phyloP scores from a whole-genome alignment of 1,284 basidiomycete species.

The Pholiota adiposa region DNA sequence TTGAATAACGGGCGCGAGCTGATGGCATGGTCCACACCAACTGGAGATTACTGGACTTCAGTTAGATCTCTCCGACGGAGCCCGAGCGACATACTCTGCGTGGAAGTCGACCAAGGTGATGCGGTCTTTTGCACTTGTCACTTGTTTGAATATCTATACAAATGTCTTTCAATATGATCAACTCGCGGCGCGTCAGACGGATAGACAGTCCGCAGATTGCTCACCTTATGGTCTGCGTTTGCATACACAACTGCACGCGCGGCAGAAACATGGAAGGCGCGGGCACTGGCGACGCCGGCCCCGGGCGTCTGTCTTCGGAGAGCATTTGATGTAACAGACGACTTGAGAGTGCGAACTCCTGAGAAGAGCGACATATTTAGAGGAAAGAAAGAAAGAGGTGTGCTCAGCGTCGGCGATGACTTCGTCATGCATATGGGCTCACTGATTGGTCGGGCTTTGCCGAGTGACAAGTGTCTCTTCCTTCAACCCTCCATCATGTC shows the following conservation, averaged over 20 bases:
- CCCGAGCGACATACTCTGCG: conserved; percentile 59
- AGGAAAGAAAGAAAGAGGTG: background rate
- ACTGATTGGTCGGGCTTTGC: background rate
- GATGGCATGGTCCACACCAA: conserved; percentile 77
- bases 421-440: background rate
- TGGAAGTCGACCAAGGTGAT: conserved; percentile 77
- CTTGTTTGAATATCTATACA: conserved; percentile 54
- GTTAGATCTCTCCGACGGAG: background rate
- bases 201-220: conserved; percentile 11
- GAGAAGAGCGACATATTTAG: conserved; percentile 11
- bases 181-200: background rate
- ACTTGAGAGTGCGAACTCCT: conserved; percentile 5
- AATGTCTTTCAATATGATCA: conserved; percentile 17
- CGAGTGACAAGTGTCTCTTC: background rate
- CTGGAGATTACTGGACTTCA: conserved; percentile 37
- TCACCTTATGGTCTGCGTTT: conserved; percentile 34
- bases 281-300: background rate
- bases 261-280: conserved; percentile 33
- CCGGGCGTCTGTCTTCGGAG: background rate
- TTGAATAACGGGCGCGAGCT: conserved; percentile 68
- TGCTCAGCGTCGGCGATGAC: background rate
- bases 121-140: conserved; percentile 48
- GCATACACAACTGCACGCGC: conserved; percentile 32
- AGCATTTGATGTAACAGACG: conserved; percentile 4
- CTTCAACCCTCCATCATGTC: too few relatives aligned